Percentiles rank a stretch among this genome's conserved stretches.
Evolutionary conservation across 1,139 yeast genomes (phyloP).

Genomic region (Williopsis jadinii): DNA sequence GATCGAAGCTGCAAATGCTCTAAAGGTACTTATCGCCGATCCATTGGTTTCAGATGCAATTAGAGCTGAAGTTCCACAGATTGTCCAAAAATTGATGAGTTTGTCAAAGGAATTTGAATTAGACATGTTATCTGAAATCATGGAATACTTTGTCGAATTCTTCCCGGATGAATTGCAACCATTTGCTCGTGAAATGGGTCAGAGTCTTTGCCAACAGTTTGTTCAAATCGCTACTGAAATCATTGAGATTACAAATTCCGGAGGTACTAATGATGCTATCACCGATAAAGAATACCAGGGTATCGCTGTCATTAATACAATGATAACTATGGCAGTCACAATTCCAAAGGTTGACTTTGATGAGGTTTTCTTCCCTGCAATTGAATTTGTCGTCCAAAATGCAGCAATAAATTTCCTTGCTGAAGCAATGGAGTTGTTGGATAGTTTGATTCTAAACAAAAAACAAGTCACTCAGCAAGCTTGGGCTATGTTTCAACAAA

Average conservation of each 20-base stretch:
- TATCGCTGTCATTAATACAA: slow-evolving; percentile 76
- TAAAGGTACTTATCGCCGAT: slow-evolving; percentile 69
- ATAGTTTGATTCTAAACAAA: slow-evolving; percentile 25
- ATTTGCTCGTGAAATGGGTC: slow-evolving; percentile 81
- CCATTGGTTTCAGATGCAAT: slow-evolving; percentile 65
- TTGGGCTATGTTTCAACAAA: slow-evolving; percentile 30
- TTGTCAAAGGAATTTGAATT: slow-evolving; percentile 78
- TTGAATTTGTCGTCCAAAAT: slow-evolving; percentile 57
- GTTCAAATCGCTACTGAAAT: slow-evolving; percentile 64
- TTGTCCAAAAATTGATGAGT: slow-evolving; percentile 73
- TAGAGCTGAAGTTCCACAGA: slow-evolving; percentile 64
- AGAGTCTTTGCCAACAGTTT: slow-evolving; percentile 72
- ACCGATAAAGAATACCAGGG: slow-evolving; percentile 84
- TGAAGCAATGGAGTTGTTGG: slow-evolving; percentile 72
- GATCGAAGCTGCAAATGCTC: slow-evolving; percentile 81
- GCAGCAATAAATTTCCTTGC: slow-evolving; percentile 70
- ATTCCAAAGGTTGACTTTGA: slow-evolving; percentile 77
- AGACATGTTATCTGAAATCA: slow-evolving; percentile 79
- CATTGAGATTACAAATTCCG: slow-evolving; percentile 32
- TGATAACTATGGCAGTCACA: slow-evolving; percentile 78
- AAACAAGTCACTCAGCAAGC: slow-evolving; percentile 22
- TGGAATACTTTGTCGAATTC: slow-evolving; percentile 91
- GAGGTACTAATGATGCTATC: slow-evolving; percentile 38
- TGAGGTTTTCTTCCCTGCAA: slow-evolving; percentile 64
- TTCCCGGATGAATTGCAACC: slow-evolving; percentile 88